Conservation (phyloP, 768 basidiomycete species). For the Crepidotus variabilis region DNA sequence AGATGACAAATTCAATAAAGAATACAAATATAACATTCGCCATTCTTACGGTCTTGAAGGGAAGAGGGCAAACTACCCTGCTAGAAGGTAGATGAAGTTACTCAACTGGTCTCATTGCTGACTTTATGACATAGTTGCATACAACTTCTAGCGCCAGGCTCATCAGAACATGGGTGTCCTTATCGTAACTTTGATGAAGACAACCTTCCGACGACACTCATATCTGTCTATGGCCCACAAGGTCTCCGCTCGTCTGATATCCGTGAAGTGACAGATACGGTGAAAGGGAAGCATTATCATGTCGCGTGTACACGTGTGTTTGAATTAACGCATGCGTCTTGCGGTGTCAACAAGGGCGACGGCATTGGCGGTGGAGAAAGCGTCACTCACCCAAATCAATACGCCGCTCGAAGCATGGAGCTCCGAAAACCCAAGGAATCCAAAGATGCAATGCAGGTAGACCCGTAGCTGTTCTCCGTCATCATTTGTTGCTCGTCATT, state of each 20-base stretch:
- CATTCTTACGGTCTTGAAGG: constrained; percentile 95
- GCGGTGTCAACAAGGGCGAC: constrained; percentile 82
- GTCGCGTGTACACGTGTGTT: constrained; percentile 97
- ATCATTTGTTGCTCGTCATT: constrained; percentile 2
- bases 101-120: neutral
- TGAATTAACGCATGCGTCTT: constrained; percentile 79
- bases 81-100: constrained; percentile 62
- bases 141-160: constrained; percentile 70
- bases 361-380: constrained; percentile 83
- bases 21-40: constrained; percentile 95
- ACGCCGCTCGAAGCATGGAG: constrained; percentile 71
- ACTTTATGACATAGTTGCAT: constrained; percentile 62
- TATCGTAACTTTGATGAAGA: constrained; percentile 86
- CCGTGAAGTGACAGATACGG: constrained; percentile 75
- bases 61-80: constrained; percentile 89
- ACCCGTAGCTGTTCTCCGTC: neutral
- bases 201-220: constrained; percentile 74
- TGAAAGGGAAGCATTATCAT: constrained; percentile 83
- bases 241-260: constrained; percentile 69
- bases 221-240: constrained; percentile 60
- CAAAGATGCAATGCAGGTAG: constrained; percentile 8
- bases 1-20: constrained; percentile 97
- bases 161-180: constrained; percentile 82
- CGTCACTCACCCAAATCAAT: constrained; percentile 93
- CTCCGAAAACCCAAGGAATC: constrained; percentile 35